Percentiles rank a stretch among this genome's conserved stretches.
These are phyloP conservation scores for Backusella mclennaniae DNA, from an alignment of 192 early-diverging fungal genomes.

Conservation along the genomic window DNA sequence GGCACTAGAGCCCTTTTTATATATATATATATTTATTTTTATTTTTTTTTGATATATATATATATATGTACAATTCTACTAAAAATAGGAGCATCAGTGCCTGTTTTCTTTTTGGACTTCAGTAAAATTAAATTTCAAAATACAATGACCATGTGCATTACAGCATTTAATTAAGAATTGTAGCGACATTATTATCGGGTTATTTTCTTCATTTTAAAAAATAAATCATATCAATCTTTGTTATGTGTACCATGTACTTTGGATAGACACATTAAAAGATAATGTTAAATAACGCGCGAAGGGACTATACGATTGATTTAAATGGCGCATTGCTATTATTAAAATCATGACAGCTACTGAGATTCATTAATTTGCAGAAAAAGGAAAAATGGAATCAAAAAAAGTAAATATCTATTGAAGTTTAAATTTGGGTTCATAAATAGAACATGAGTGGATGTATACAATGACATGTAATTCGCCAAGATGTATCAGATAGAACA, in stretches of 20 bases:
- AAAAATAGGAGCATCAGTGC: too few species aligned
- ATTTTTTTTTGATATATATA: too few species aligned
- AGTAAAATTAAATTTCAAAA: too few species aligned
- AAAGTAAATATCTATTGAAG: background rate
- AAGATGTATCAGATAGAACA: background rate
- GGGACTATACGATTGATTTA: background rate
- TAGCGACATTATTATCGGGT: too few species aligned
- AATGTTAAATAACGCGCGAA: background rate
- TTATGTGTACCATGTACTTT: background rate
- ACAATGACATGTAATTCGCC: background rate
- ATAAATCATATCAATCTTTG: too few species aligned
- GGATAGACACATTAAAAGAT: background rate
- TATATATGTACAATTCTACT: too few species aligned
- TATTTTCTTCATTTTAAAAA: too few species aligned
- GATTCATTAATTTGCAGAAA: background rate
- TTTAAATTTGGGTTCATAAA: background rate
- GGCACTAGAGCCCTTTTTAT: too few species aligned
- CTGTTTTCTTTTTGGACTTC: too few species aligned
- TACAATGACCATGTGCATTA: too few species aligned
- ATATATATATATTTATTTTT: too few species aligned
- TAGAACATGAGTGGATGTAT: background rate
- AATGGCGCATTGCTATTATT: background rate
- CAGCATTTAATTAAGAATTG: too few species aligned
- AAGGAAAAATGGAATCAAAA: background rate
- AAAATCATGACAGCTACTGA: background rate